phyloP scores from a whole-genome alignment of 495 filamentous ascomycete genomes.

The Poronia punctata region DNA sequence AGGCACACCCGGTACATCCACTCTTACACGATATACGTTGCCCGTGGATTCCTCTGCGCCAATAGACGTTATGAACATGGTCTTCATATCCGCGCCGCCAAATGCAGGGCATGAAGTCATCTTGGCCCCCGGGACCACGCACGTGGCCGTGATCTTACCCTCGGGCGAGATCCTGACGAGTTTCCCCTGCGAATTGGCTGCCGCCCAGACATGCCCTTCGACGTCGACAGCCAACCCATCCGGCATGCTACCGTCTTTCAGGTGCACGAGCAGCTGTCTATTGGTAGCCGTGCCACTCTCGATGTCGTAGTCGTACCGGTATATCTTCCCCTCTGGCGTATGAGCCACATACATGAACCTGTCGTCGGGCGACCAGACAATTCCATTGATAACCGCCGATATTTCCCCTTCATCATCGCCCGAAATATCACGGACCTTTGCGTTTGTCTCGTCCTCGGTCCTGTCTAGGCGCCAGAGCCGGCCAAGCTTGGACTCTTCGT shows the following conservation, averaged over 20 bases:
- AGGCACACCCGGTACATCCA: slow-evolving; percentile 6
- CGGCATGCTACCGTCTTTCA: slow-evolving; percentile 17
- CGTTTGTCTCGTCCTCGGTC: no score
- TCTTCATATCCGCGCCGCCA: slow-evolving; percentile 17
- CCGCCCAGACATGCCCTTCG: slow-evolving; percentile 23
- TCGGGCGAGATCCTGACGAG: slow-evolving; percentile 17
- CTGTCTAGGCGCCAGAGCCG: slow-evolving; percentile 12
- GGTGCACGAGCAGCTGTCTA: slow-evolving; percentile 15
- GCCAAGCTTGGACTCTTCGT: not conserved
- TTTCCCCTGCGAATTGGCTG: slow-evolving; percentile 20
- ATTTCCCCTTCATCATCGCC: slow-evolving; percentile 12
- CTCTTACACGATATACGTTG: slow-evolving; percentile 7
- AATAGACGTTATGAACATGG: slow-evolving; percentile 7
- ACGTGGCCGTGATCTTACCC: slow-evolving; percentile 14
- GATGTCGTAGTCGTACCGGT: slow-evolving; percentile 18
- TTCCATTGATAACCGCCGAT: slow-evolving; percentile 18
- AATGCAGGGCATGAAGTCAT: slow-evolving; percentile 24
- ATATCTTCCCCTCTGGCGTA: slow-evolving; percentile 17
- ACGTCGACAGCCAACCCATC: slow-evolving; percentile 23
- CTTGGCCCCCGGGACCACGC: slow-evolving; percentile 18
- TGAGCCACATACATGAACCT: slow-evolving; percentile 18
- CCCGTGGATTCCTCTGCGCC: slow-evolving; percentile 4
- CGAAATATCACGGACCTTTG: slow-evolving; percentile 14
- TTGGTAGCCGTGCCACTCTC: slow-evolving; percentile 15
- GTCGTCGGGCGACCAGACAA: slow-evolving; percentile 19